Evolutionary conservation across 331 rosid species (phyloP).

Genomic region (Saraca asoca): DNA sequence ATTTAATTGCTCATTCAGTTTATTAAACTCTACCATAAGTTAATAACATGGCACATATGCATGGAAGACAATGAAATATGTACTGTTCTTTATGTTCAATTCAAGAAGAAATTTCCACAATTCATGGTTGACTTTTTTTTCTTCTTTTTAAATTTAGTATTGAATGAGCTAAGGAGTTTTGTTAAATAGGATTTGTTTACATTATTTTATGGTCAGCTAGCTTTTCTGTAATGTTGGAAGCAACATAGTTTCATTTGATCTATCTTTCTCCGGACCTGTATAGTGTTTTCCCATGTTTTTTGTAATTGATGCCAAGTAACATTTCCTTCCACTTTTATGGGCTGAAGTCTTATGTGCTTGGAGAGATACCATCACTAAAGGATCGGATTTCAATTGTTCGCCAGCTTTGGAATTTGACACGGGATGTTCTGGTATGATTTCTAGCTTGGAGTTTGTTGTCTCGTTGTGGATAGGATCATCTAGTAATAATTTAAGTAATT

Average conservation of each 20-base stretch:
- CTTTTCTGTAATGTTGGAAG: conserved; percentile 7
- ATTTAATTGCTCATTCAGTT: conserved; percentile 7
- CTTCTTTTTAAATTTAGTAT: background rate
- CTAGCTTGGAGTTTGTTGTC: conserved; percentile 17
- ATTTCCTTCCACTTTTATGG: conserved; percentile 38
- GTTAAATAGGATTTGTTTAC: background rate
- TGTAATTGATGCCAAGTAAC: conserved; percentile 35
- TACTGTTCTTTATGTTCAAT: background rate
- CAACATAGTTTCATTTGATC: conserved; percentile 12
- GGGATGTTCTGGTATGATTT: conserved; percentile 81
- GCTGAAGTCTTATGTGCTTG: conserved; percentile 87
- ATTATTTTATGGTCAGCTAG: too few species aligned
- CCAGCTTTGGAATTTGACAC: conserved; percentile 91
- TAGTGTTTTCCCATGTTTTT: conserved; percentile 15
- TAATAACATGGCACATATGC: background rate
- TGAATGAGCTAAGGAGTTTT: background rate
- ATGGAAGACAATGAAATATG: background rate
- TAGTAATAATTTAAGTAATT: background rate
- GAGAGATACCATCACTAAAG: conserved; percentile 87
- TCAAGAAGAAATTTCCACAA: background rate
- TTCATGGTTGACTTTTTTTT: background rate
- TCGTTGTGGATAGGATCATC: conserved; percentile 7
- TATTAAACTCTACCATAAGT: background rate
- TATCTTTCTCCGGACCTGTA: conserved; percentile 8
- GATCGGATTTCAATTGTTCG: conserved; percentile 87